These are phyloP conservation scores for Skeletonema menzelii DNA, from an alignment of 108 stramenopile genomes.

Conservation along the genomic window DNA sequence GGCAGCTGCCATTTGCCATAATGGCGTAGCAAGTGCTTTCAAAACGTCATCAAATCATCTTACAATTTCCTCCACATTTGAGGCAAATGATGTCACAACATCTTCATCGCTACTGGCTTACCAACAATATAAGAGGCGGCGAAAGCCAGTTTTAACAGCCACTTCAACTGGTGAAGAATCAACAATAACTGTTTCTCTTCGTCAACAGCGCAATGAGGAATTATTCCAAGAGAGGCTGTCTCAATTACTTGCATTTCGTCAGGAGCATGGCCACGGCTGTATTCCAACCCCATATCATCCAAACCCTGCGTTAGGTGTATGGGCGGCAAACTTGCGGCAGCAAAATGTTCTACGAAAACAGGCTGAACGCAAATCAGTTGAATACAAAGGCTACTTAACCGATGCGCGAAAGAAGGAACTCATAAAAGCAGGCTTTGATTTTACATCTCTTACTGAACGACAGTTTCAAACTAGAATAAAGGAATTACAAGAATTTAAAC, in stretches of 20 bases:
- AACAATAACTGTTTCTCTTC: background rate
- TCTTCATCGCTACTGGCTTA: background rate
- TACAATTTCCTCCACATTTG: background rate
- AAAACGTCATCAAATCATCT: background rate
- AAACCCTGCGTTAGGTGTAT: constrained; percentile 39
- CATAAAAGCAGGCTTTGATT: constrained; percentile 32
- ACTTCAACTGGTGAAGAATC: background rate
- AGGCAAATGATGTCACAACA: background rate
- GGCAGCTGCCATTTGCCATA: background rate
- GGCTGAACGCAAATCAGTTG: constrained; percentile 15
- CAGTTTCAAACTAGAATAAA: constrained; percentile 34
- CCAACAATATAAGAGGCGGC: background rate
- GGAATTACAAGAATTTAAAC: constrained; percentile 35
- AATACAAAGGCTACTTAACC: constrained; percentile 41
- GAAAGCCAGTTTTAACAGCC: background rate
- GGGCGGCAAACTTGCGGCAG: constrained; percentile 44
- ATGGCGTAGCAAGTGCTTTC: background rate
- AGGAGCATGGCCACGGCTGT: constrained; percentile 27
- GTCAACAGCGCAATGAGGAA: constrained; percentile 4
- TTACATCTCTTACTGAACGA: constrained; percentile 41
- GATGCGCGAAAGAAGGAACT: constrained; percentile 14
- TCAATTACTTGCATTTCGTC: constrained; percentile 19
- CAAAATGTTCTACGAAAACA: constrained; percentile 34
- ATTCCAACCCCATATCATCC: constrained; percentile 34
- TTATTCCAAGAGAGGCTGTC: constrained; percentile 15